Base-by-base conservation (phyloP, 352 stramenopile genomes). In the Globisporangium barbulae region DNA sequence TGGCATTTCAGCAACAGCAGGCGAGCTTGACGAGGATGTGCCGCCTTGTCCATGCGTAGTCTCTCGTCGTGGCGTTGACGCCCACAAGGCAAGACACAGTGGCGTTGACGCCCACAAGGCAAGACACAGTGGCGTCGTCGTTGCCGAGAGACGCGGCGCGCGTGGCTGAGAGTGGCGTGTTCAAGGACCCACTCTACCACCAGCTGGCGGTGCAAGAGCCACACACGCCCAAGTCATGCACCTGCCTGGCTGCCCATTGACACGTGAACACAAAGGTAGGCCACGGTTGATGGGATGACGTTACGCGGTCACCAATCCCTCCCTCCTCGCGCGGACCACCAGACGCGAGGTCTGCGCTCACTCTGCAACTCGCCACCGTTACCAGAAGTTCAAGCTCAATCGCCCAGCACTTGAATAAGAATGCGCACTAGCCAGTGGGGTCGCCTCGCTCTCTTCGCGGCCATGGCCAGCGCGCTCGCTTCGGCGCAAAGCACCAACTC, bases 401-500 rank as follows among this genome's bases (percentile, higher is more conserved):
- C 44, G 25, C 19, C 2, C 44, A 50, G 22, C 8, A 5, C 47
- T 13, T 19, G 9, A 19, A 25, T 19, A 35, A 35, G 5, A 28
- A 53, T 53, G 47, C 47, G 47, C 13, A 53, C 47, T 22, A 53
- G 47, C 47, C 22, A 53, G 22, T 53, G 47, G 47, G 47, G 47
- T 17, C 39, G 39, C 22, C 28, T 53, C 47, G 22, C 47, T 31
- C 21, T 53, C 22, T 22, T 53, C 12, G 47, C 47, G 22, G 47
- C 47, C 47, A n/a, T n/a, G 12, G 12, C 47, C 22, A 35, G 22
- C 9, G 13, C 47, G 2, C 12, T 53, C 47, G 5, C 47, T 5
- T 35, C 13, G 22, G 22, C 10, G 5, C 47, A 53, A 21, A 33
- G 22, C 12, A 53, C 28, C 30, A 19, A 28, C 22, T 30, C 47